Evolutionary conservation across 495 filamentous ascomycete species (phyloP).

Genomic region (Penicillium paradoxum): DNA sequence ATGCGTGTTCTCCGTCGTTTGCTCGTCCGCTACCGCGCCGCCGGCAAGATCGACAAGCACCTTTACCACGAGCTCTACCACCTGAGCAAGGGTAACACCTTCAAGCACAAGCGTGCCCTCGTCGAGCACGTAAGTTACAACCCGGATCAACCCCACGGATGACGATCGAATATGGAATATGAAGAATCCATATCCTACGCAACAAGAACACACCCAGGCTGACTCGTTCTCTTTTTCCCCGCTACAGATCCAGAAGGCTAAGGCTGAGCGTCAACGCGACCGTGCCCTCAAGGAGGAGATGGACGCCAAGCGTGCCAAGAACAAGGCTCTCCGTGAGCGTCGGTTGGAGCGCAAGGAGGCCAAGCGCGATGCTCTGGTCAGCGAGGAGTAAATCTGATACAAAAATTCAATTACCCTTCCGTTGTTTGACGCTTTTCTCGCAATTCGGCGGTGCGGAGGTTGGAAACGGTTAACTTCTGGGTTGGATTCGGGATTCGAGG

Average conservation of each 20-base stretch:
- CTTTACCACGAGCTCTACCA: slow-evolving; percentile 99
- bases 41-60: slow-evolving; percentile 99
- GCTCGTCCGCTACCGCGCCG: slow-evolving; percentile 97
- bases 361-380: slow-evolving; percentile 82
- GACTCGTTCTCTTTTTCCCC: slow-evolving; percentile 22
- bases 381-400: slow-evolving; percentile 56
- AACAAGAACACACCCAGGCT: slow-evolving; percentile 13
- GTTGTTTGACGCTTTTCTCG: slow-evolving; percentile 34
- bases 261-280: slow-evolving; percentile 97
- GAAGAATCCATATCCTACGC: not conserved
- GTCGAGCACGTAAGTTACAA: slow-evolving; percentile 90
- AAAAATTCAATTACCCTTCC: slow-evolving; percentile 24
- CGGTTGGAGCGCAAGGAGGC: slow-evolving; percentile 78
- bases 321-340: slow-evolving; percentile 98
- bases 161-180: not conserved
- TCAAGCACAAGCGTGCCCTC: slow-evolving; percentile 99
- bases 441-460: slow-evolving; percentile 40
- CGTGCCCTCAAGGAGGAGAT: slow-evolving; percentile 94
- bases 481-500: slow-evolving; percentile 22
- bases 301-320: slow-evolving; percentile 99
- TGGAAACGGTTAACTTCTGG: slow-evolving; percentile 28
- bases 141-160: slow-evolving; percentile 6
- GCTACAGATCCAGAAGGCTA: slow-evolving; percentile 94
- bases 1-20: slow-evolving; percentile 98
- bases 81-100: slow-evolving; percentile 99